phyloP scores from a whole-genome alignment of 2,329 filamentous ascomycete genomes.

The Remersonia thermophila region DNA sequence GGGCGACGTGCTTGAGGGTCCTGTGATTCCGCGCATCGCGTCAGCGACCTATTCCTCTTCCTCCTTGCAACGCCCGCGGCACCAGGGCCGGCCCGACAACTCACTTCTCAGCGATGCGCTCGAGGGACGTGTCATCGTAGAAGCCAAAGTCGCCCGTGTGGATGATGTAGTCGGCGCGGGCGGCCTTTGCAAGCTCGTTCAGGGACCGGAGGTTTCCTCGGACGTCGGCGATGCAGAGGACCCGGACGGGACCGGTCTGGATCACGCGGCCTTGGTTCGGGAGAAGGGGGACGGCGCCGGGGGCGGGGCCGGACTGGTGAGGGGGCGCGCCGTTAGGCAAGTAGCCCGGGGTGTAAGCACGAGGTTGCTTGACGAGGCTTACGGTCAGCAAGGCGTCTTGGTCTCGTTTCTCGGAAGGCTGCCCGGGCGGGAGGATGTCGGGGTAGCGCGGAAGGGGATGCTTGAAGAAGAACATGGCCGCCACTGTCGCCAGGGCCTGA shows the following conservation, averaged over 20 bases:
- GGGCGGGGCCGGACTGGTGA: conserved; percentile 32
- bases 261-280: conserved; percentile 56
- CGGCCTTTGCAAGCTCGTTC: conserved; percentile 91
- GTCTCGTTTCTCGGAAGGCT: not conserved
- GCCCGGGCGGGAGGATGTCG: not conserved
- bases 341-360: conserved; percentile 41
- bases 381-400: conserved; percentile 9
- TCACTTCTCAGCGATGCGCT: conserved; percentile 96
- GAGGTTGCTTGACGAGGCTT: conserved; percentile 20
- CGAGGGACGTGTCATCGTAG: conserved; percentile 90
- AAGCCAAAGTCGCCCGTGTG: conserved; percentile 99
- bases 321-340: conserved; percentile 49
- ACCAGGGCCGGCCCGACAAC: conserved; percentile 22
- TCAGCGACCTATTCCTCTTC: too few species aligned
- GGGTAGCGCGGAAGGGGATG: too few species aligned
- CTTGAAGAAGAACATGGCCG: too few species aligned
- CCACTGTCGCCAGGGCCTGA: too few species aligned
- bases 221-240: conserved; percentile 61
- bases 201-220: conserved; percentile 84
- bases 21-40: too few species aligned
- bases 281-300: conserved; percentile 51
- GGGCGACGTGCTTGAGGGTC: conserved; percentile 94
- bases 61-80: not conserved
- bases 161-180: conserved; percentile 92
- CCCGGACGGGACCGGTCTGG: conserved; percentile 52